Conservation (phyloP, 352 stramenopile genomes). For the Globisporangium recalcitrans region DNA sequence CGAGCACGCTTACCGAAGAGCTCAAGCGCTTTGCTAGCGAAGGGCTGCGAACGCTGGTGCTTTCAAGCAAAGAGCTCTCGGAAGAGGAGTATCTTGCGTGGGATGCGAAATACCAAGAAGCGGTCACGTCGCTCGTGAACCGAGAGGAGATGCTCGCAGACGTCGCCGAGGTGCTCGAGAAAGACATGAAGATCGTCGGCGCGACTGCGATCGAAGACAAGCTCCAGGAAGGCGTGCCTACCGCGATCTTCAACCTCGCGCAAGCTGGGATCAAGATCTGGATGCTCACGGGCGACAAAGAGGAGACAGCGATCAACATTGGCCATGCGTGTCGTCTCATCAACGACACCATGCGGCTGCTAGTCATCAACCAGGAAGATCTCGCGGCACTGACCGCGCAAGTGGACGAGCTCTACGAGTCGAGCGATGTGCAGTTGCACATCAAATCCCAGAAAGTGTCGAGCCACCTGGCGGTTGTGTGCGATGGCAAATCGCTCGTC, state of each 20-base stretch:
- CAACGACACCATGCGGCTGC: slow-evolving; percentile 51
- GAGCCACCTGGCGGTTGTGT: slow-evolving; percentile 50
- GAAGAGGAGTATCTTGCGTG: slow-evolving; percentile 58
- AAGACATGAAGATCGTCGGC: slow-evolving; percentile 79
- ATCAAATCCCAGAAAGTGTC: slow-evolving; percentile 39
- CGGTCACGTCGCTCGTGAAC: slow-evolving; percentile 53
- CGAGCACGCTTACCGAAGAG: slow-evolving; percentile 34
- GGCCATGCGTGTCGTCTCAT: slow-evolving; percentile 66
- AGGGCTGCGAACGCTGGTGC: slow-evolving; percentile 78
- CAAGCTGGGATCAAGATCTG: slow-evolving; percentile 92
- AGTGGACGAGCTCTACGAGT: slow-evolving; percentile 43
- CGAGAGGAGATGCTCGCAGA: slow-evolving; percentile 49
- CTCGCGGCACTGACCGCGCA: slow-evolving; percentile 39
- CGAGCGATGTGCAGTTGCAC: slow-evolving; percentile 41
- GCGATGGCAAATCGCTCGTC: slow-evolving; percentile 67
- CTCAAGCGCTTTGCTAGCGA: slow-evolving; percentile 77
- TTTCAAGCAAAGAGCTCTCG: slow-evolving; percentile 56
- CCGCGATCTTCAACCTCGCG: slow-evolving; percentile 80
- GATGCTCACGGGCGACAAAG: slow-evolving; percentile 94
- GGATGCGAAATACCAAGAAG: slow-evolving; percentile 53
- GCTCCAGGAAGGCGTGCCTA: slow-evolving; percentile 86
- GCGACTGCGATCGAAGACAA: slow-evolving; percentile 93
- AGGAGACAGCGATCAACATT: slow-evolving; percentile 95
- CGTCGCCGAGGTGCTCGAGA: slow-evolving; percentile 56
- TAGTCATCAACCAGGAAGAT: slow-evolving; percentile 52